Evolutionary conservation across 129 eudicot genomes (phyloP).

Genomic region (Lactuca sativa): DNA sequence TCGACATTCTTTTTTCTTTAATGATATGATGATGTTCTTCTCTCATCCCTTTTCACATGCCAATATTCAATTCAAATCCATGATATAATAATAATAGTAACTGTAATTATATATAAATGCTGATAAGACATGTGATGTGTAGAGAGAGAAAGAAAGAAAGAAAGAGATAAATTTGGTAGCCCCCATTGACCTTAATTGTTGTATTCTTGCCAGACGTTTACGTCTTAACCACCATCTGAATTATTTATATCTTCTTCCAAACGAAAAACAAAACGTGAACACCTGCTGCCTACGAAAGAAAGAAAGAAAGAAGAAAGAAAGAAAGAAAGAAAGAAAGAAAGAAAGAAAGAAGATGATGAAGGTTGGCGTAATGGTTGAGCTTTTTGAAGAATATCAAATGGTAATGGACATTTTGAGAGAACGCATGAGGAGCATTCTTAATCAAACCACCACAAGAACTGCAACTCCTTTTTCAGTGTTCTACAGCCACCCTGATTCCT

Average conservation of each 20-base stretch:
- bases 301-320: too few relatives aligned
- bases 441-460: not conserved
- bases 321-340: not conserved
- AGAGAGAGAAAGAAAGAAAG: not conserved
- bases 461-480: not conserved
- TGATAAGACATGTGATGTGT: slow-evolving; percentile 13
- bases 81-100: slow-evolving; percentile 1
- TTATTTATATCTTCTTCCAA: slow-evolving; percentile 19
- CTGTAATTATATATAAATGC: not conserved
- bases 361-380: slow-evolving; percentile 33
- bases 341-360: slow-evolving; percentile 31
- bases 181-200: slow-evolving; percentile 28
- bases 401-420: slow-evolving; percentile 26
- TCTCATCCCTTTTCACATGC: slow-evolving; percentile 9
- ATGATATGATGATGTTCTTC: slow-evolving; percentile 21
- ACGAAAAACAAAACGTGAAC: slow-evolving; percentile 14
- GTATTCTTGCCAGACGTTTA: slow-evolving; percentile 27
- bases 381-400: slow-evolving; percentile 36
- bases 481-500: slow-evolving; percentile 11
- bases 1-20: not conserved
- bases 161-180: slow-evolving; percentile 16
- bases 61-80: slow-evolving; percentile 1
- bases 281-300: not conserved
- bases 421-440: slow-evolving; percentile 22
- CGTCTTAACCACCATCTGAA: slow-evolving; percentile 33